Base-by-base conservation (phyloP, 257 asterid species). In the Striga asiatica region DNA sequence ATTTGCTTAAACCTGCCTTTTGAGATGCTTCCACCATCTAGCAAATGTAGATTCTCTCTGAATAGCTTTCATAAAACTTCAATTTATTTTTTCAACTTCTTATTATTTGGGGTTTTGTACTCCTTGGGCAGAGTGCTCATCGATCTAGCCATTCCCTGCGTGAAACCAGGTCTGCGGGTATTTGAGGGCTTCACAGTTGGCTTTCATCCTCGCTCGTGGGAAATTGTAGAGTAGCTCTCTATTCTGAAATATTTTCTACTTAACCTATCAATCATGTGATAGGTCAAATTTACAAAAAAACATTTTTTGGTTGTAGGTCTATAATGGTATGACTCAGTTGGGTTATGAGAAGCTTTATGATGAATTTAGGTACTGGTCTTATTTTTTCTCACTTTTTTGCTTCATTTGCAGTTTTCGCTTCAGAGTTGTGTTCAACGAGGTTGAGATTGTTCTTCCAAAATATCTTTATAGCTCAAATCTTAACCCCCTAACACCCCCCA, bases 141-240 rank as follows among this genome's bases (percentile, higher is more conserved):
- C 51, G 94, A 91, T 80, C 95, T 91, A 24, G 98, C 98, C 72
- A 71, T 91, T 67, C 96, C 91, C 37, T 91, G 98, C 46, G 79
- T 54, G 74, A 74, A 83, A 72, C 86, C 82, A 19, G 94, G 95
- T 50, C 77, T 56, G 38, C 83, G 98, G 31, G 94, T 91, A 50
- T 82, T 86, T 77, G 85, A 84, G 74, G 98, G 98, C 69, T 83
- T 81, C 71, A 91, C 98, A 21, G 92, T 91, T 70, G 98, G 98
- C 57, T 86, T 83, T 75, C 88, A 86, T 77, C 95, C 96, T 46
- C 79, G 95, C 31, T 70, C 95, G 56, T 86, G 92, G 95, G 98
- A 91, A 78, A 77, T 91, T 61, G 98, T 91, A 77, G 54, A 76
- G 61, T 32, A 58, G 55, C 53, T 37, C 60, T 66, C 42, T 61